Evolutionary conservation across 495 filamentous ascomycete species (phyloP), one percentile per base, ranked within the genome.

Genomic region (Sordaria brevicollis): DNA sequence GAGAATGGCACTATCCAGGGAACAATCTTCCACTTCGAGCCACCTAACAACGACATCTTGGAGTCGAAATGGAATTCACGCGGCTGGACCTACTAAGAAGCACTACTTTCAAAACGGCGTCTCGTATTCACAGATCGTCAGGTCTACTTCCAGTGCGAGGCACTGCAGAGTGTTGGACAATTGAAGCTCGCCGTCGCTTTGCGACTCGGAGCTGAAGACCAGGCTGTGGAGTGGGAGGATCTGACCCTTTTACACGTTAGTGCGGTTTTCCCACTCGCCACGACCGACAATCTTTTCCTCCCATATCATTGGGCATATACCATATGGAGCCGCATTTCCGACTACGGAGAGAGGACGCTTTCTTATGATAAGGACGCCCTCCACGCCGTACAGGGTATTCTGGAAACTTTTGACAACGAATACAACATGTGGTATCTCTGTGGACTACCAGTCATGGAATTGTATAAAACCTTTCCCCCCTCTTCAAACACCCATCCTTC

Each of bases 1-100:
- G n/a, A n/a, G n/a, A n/a, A n/a, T n/a, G n/a, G n/a, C n/a, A n/a
- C n/a, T n/a, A n/a, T n/a, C n/a, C n/a, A n/a, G n/a, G n/a, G n/a
- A n/a, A n/a, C 6, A 19, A 8, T 41, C 7, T 8, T 19, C 9
- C 9, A 41, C 9, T 41, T 41, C 1, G n/a, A 41, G 39, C n/a
- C 39, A 41, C 39, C n/a, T 0, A 1, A 41, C 0, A 3, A 21
- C n/a, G 39, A 67, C 15, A 73, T 81, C 66, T 2, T 9, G 15
- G 38, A 65, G 4, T 77, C 75, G 0, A 73, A 67, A 21, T 82
- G 80, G 82, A 35, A 38, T 5, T 77, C 73, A 1, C 67, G 82
- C 33, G 82, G 75, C 9, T 83, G 82, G 82, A 83, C 82, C 0
- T 83, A 74, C 66, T 81, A 83, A 69, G 82, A 83, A 69, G 78